phyloP scores from a whole-genome alignment of 495 filamentous ascomycete species.

The Parachaetomium inaequale region DNA sequence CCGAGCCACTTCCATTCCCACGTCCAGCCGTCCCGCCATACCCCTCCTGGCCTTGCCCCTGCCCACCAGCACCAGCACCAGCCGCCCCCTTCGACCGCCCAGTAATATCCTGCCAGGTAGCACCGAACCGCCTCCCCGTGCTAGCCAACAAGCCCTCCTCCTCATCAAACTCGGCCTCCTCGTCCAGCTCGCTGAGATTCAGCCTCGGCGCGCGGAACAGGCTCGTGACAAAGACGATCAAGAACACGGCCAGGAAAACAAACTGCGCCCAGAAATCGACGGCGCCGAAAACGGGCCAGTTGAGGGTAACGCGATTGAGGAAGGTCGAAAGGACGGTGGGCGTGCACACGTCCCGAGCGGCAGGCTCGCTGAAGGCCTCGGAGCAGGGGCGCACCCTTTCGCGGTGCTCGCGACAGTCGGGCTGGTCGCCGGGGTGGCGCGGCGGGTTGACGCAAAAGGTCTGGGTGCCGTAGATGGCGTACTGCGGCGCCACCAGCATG shows the following conservation, averaged over 20 bases:
- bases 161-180: conserved; percentile 89
- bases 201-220: conserved; percentile 76
- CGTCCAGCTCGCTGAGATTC: conserved; percentile 70
- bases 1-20: conserved; percentile 14
- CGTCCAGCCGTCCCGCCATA: conserved; percentile 16
- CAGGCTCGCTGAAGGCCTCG: conserved; percentile 60
- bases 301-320: conserved; percentile 87
- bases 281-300: conserved; percentile 94
- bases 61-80: not conserved
- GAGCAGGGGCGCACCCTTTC: conserved; percentile 77
- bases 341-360: conserved; percentile 74
- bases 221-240: conserved; percentile 69
- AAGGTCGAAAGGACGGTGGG: conserved; percentile 87
- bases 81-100: conserved; percentile 35
- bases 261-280: conserved; percentile 95
- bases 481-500: conserved; percentile 91
- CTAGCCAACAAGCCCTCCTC: conserved; percentile 86
- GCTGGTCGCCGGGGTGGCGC: conserved; percentile 53
- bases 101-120: conserved; percentile 86
- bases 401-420: conserved; percentile 72
- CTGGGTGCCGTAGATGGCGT: conserved; percentile 90
- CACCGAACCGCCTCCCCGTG: conserved; percentile 72
- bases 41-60: conserved; percentile 11
- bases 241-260: conserved; percentile 77
- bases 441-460: conserved; percentile 77